phyloP scores from a whole-genome alignment of 495 filamentous ascomycete species.

The Friedmanniomyces simplex region DNA sequence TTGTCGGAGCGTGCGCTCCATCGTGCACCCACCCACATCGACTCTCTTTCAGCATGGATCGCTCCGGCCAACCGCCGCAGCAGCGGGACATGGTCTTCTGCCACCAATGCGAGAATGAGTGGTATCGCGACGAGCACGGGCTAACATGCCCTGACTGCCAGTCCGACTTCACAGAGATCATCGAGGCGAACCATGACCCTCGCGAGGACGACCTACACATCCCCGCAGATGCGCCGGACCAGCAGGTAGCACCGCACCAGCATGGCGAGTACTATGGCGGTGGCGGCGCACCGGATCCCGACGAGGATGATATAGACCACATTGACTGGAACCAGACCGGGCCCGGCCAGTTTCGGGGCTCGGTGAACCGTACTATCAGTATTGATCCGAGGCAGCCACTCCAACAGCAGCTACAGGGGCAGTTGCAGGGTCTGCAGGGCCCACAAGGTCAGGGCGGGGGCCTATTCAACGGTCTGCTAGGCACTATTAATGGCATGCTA shows the following conservation, averaged over 20 bases:
- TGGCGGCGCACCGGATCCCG: slow-evolving; percentile 30
- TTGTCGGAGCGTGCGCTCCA: not conserved
- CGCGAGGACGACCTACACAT: slow-evolving; percentile 17
- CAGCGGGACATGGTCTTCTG: slow-evolving; percentile 65
- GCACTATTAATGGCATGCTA: not conserved
- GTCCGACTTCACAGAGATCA: slow-evolving; percentile 73
- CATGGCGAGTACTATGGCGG: slow-evolving; percentile 28
- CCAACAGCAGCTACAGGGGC: slow-evolving; percentile 5
- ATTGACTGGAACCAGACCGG: slow-evolving; percentile 27
- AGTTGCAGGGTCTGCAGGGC: not conserved
- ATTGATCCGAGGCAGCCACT: not conserved
- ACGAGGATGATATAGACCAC: slow-evolving; percentile 33
- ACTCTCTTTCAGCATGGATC: not conserved
- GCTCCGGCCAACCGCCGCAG: not conserved
- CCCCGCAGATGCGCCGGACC: slow-evolving; percentile 15
- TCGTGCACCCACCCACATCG: not conserved
- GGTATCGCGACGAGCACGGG: slow-evolving; percentile 57
- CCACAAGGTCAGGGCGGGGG: not conserved
- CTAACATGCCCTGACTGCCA: slow-evolving; percentile 69
- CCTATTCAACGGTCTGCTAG: not conserved
- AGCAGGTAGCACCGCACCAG: slow-evolving; percentile 18
- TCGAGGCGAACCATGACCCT: slow-evolving; percentile 35
- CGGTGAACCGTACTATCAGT: not conserved
- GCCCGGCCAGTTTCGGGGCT: slow-evolving; percentile 1
- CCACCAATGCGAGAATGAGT: slow-evolving; percentile 68